Conservation (phyloP, 495 filamentous ascomycete species). For the Aspergillus egyptiacus region DNA sequence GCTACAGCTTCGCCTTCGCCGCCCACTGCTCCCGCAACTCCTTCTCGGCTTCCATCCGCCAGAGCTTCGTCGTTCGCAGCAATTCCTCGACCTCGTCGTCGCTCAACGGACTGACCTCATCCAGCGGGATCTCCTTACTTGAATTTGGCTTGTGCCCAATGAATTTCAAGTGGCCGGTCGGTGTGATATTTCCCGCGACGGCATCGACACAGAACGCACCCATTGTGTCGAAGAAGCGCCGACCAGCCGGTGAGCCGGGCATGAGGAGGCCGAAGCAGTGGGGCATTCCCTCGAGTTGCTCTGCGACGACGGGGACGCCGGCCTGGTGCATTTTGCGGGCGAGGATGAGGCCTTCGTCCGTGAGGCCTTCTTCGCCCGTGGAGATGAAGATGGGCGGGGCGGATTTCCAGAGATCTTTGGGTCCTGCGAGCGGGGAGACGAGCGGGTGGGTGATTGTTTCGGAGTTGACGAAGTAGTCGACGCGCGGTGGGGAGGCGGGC, state of each 20-base stretch:
- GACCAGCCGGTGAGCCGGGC: slow-evolving; percentile 38
- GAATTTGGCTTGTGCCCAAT: slow-evolving; percentile 48
- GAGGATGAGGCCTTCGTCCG: slow-evolving; percentile 63
- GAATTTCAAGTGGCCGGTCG: slow-evolving; percentile 37
- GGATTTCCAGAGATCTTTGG: slow-evolving; percentile 55
- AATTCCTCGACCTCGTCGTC: slow-evolving; percentile 48
- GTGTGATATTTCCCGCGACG: slow-evolving; percentile 26
- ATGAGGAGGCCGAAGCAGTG: slow-evolving; percentile 74
- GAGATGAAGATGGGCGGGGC: slow-evolving; percentile 65
- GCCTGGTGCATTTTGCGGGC: slow-evolving; percentile 53
- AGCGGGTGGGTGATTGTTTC: slow-evolving; percentile 65
- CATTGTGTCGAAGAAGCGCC: slow-evolving; percentile 51
- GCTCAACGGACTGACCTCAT: slow-evolving; percentile 39
- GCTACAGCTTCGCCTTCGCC: slow-evolving; percentile 42
- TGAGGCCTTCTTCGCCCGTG: slow-evolving; percentile 73
- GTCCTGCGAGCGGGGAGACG: slow-evolving; percentile 58
- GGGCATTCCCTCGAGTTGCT: slow-evolving; percentile 84
- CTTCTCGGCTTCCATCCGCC: slow-evolving; percentile 41
- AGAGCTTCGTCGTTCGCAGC: slow-evolving; percentile 44
- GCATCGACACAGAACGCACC: slow-evolving; percentile 48
- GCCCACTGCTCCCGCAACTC: slow-evolving; percentile 34
- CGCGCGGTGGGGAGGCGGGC: slow-evolving; percentile 65
- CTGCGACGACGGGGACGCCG: slow-evolving; percentile 59
- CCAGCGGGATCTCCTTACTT: slow-evolving; percentile 47
- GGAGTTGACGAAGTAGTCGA: slow-evolving; percentile 62